Base-by-base conservation (phyloP, 225 moss, liverwort and hornwort genomes). In the Sphagnum contortum region DNA sequence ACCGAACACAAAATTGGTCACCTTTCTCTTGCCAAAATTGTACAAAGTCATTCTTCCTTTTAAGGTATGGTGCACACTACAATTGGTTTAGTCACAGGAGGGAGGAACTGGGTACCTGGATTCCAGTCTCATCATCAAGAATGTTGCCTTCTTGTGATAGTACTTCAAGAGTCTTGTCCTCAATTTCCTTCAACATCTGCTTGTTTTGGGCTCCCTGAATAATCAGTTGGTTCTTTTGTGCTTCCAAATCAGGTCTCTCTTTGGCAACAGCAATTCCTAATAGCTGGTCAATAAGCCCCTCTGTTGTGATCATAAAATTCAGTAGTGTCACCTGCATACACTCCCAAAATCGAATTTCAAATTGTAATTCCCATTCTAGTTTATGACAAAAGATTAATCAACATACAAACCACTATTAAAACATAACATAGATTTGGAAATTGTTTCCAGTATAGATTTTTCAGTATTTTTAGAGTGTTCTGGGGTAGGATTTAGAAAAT, bases 101-200 rank as follows among this genome's bases (percentile, higher is more conserved):
- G 29, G 1, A 29, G 29, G 29, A 29, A 29, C 29, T 29, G 29
- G 29, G 29, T 59, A 85, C 94, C 72, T 94, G 87, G 58, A 94
- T 94, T 67, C 94, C 94, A 3, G 85, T 88, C 77, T 89, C 94
- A 62, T 94, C 94, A 57, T 94, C 94, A 45, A 94, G 68, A 66
- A 94, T 94, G 44, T 94, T 94, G 49, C 94, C 91, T 77, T 94
- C 94, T 77, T 91, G 94, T 45, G 91, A 94, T 12, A 94, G 79
- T 3, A 94, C 89, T 75, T 87, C 87, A 44, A 94, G 73, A 1
- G 91, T 93, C 72, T 82, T 90, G 44, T 93, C 90, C 66, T 93
- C 92, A 66, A 93, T 93, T 9, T 93, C 83, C 72, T 93, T 77
- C 57, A 93, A 51, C 74, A 86, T 89, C 1, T 88, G 88, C 68